Evolutionary conservation across 2,329 filamentous ascomycete genomes (phyloP), one percentile per base, ranked within the genome.

Genomic region (Aspergillus sp.): DNA sequence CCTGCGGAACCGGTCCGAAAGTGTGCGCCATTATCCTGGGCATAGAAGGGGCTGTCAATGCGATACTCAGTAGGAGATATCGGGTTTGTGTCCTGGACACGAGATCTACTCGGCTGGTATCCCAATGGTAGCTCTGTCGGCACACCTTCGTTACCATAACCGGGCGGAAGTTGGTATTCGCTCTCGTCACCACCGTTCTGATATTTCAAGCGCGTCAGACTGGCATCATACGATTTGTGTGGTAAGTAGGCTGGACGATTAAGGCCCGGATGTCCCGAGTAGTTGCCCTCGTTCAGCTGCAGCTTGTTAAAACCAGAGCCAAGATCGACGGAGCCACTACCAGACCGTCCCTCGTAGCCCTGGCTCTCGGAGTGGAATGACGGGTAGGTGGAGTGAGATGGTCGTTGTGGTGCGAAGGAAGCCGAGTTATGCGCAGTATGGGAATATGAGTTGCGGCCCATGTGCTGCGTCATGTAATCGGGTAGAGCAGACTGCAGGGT

Each of bases 11-110:
- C 75, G 61, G 79, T 75, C 67, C 81, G 73, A 69, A 80, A 69
- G 65, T 78, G 79, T 4, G 79, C 75, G 2, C 80, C 78, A 23
- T 77, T 82, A 47, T 78, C 77, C 6, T 76, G 70, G 4, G 78
- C 74, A 65, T 84, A 83, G 65, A 80, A 80, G 0, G 76, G 71
- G 59, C 73, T 76, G 15, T 74, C 75, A 21, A 82, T 76, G 62
- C 81, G 79, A 30, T 78, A 80, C 19, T 82, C 79, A 6, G 77
- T 77, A 3, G 82, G 79, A 8, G 80, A 79, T 36, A 76, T 72
- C 2, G 80, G 75, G 21, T 78, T 81, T 45, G 77, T 78, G 19
- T 77, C 79, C 23, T 74, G 77, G 58, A 80, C 75, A 55, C 79
- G 77, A 54, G 79, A 71, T 9, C 73, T 67, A 55, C 69, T 72